Base-by-base conservation (phyloP, 441 rosid genomes). In the Gossypium gossypioides region DNA sequence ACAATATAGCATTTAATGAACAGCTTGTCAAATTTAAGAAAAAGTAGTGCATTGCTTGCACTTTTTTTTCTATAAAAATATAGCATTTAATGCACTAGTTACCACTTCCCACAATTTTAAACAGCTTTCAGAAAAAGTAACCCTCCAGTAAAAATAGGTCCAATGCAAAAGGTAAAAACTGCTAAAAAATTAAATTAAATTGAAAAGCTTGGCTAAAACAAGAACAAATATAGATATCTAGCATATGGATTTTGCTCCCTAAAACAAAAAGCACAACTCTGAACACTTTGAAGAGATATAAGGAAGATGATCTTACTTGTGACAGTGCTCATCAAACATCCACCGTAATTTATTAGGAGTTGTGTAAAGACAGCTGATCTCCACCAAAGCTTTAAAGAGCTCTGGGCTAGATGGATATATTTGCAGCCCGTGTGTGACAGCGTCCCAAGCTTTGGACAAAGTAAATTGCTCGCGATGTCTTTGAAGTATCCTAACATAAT, bases 291-390 rank as follows among this genome's bases (percentile, higher is more conserved):
- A 62, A 13, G 37, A 55, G 10, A 48, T 6, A 25, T 15, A 48
- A 65, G 44, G 55, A 67, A 68, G 24, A 60, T 25, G 55, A 74
- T 73, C 90, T 81, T 86, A 94, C 97, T 79, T 89, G 82, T 85
- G 87, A 72, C 80, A 87, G 78, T 83, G 80, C 69, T 88, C 86
- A 81, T 95, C 96, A 10, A 95, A 81, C 59, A 86, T 72, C 91
- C 78, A 73, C 37, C 97, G 88, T 86, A 92, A 69, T 79, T 80
- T 91, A 75, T 92, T 87, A 60, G 94, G 91, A 71, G 99, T 89
- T 76, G 91, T 81, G 73, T 88, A 91, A 74, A 76, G 89, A 81
- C 81, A 78, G 83, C 92, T 74, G 73, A 86, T 84, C 81, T 91
- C 87, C 76, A 95, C 76, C 40, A 92, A 81, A 71, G 83, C 81